Conservation (phyloP, 345 rosid genomes). For the Populus alba region DNA sequence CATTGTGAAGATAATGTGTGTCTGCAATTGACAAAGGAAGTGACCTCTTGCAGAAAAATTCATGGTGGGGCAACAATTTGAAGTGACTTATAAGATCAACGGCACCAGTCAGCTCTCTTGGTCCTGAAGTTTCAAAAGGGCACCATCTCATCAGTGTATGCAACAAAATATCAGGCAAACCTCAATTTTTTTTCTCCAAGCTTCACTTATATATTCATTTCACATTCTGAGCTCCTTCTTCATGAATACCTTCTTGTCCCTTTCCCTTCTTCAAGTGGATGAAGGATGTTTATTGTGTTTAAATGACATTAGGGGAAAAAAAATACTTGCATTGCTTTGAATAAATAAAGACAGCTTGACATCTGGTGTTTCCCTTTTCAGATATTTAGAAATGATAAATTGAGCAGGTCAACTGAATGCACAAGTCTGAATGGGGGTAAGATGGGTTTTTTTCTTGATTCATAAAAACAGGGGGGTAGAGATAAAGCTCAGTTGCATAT, state of each 20-base stretch:
- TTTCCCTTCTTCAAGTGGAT: not conserved
- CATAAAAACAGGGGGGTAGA: not conserved
- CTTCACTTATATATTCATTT: not conserved
- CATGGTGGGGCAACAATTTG: constrained; percentile 32
- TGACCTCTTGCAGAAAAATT: constrained; percentile 34
- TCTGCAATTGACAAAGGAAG: constrained; percentile 33
- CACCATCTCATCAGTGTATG: not conserved
- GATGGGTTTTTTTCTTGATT: not conserved
- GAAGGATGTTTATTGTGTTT: not conserved
- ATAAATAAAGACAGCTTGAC: not conserved
- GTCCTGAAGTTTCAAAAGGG: constrained; percentile 17
- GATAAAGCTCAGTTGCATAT: not conserved
- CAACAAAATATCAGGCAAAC: not conserved
- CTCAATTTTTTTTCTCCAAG: not conserved
- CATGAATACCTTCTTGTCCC: not conserved
- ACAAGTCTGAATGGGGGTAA: not conserved
- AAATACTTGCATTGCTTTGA: not conserved
- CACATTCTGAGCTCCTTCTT: not conserved
- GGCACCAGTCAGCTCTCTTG: constrained; percentile 38
- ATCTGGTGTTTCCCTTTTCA: not conserved
- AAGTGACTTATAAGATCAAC: constrained; percentile 37
- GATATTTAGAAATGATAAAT: not conserved
- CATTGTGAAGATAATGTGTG: constrained; percentile 35
- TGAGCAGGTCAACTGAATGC: not conserved
- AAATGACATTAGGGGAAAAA: not conserved